Percentiles rank a stretch among this genome's conserved stretches.
phyloP scores from a whole-genome alignment of 225 moss, liverwort and hornwort species.

The Physcomitrellopsis africana region DNA sequence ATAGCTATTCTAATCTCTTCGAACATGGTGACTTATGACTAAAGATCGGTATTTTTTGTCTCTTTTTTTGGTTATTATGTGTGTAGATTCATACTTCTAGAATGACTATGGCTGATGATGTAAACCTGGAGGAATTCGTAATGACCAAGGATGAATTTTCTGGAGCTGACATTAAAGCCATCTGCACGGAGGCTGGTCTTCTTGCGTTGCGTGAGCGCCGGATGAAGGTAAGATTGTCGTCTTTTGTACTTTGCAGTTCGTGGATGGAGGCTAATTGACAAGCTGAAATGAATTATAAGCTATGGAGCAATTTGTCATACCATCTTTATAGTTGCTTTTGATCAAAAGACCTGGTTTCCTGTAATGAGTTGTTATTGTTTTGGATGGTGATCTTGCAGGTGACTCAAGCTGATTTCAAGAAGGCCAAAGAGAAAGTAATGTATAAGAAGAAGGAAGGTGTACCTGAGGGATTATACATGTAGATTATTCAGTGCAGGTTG shows the following conservation, averaged over 20 bases:
- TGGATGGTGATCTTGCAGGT: slow-evolving; percentile 64
- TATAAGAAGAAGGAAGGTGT: slow-evolving; percentile 99
- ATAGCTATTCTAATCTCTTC: background rate
- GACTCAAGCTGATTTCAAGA: slow-evolving; percentile 92
- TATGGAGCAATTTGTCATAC: background rate
- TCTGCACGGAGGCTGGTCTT: slow-evolving; percentile 95
- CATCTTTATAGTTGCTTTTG: background rate
- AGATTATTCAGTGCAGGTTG: slow-evolving; percentile 44
- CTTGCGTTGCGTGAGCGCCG: slow-evolving; percentile 93
- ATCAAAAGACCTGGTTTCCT: background rate
- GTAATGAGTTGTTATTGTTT: background rate
- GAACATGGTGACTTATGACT: slow-evolving; percentile 11
- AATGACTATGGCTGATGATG: slow-evolving; percentile 97
- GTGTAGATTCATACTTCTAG: slow-evolving; percentile 93
- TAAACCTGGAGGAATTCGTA: slow-evolving; percentile 97
- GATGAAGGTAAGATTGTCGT: slow-evolving; percentile 76
- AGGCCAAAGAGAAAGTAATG: slow-evolving; percentile 99
- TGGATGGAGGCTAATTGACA: background rate
- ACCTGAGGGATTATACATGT: slow-evolving; percentile 98
- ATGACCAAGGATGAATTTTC: slow-evolving; percentile 99
- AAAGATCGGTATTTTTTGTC: slow-evolving; percentile 5
- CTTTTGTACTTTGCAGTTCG: slow-evolving; percentile 9
- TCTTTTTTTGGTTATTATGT: slow-evolving; percentile 13
- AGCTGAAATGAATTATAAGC: background rate
- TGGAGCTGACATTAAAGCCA: slow-evolving; percentile 97